These are phyloP conservation scores for Cryptococcus sp. DNA, from an alignment of 1,284 basidiomycete genomes.

Conservation along the genomic window DNA sequence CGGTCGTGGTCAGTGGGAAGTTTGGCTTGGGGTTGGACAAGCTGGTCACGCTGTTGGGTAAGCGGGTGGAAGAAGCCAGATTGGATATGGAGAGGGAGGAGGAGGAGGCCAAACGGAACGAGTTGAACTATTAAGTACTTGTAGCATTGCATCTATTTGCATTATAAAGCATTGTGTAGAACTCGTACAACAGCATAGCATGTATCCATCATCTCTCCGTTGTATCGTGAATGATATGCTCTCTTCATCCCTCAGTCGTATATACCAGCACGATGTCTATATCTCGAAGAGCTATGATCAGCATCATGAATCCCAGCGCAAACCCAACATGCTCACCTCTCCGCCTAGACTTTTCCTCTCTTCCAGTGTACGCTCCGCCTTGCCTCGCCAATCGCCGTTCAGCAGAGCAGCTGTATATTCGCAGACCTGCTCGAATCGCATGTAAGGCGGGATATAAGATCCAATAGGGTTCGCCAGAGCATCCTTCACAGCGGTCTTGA, in stretches of 20 bases:
- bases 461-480: constrained; percentile 30
- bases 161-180: too few relatives aligned
- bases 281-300: too few relatives aligned
- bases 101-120: not conserved
- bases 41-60: constrained; percentile 60
- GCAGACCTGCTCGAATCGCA: constrained; percentile 22
- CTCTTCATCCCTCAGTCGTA: too few relatives aligned
- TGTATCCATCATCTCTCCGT: too few relatives aligned
- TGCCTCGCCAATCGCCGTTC: constrained; percentile 24
- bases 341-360: constrained; percentile 7
- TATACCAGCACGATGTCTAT: too few relatives aligned
- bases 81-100: not conserved
- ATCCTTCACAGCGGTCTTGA: constrained; percentile 20
- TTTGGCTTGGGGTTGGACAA: constrained; percentile 67
- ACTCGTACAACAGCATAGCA: too few relatives aligned
- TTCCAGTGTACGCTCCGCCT: constrained; percentile 18
- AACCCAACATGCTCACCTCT: not conserved
- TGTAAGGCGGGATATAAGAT: constrained; percentile 23
- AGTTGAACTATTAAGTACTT: too few relatives aligned
- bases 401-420: constrained; percentile 21
- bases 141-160: too few relatives aligned
- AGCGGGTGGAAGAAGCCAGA: not conserved
- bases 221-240: too few relatives aligned
- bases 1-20: constrained; percentile 75
- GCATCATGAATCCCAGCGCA: too few relatives aligned